Conservation (phyloP, 768 basidiomycete genomes). For the Calocera viscosa region DNA sequence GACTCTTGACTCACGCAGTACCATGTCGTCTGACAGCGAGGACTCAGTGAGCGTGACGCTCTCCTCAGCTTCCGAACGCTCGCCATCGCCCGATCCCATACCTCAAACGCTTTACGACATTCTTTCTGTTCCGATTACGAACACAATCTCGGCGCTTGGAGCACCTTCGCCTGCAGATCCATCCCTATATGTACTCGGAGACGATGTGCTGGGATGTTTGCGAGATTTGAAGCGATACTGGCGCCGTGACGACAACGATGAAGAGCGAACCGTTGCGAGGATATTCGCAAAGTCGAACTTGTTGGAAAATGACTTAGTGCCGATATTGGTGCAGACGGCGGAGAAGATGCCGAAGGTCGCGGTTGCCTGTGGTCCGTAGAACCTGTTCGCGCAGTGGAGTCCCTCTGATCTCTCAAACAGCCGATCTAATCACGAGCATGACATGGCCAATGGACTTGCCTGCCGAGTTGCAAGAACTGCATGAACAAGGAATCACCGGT, state of each 20-base stretch:
- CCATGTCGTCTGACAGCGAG: slow-evolving; percentile 1
- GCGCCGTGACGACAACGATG: slow-evolving; percentile 93
- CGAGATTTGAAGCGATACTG: slow-evolving; percentile 92
- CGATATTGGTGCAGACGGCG: slow-evolving; percentile 70
- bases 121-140: background rate
- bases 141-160: background rate
- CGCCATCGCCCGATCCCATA: background rate
- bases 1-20: background rate
- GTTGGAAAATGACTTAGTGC: slow-evolving; percentile 73
- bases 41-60: slow-evolving; percentile 7
- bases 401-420: slow-evolving; percentile 17
- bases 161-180: background rate
- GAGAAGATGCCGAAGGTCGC: slow-evolving; percentile 57
- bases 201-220: slow-evolving; percentile 70
- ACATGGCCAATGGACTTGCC: slow-evolving; percentile 98
- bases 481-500: slow-evolving; percentile 55
- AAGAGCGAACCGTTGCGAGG: slow-evolving; percentile 87
- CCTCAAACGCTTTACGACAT: slow-evolving; percentile 2
- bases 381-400: background rate
- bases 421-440: slow-evolving; percentile 89
- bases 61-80: background rate
- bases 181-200: slow-evolving; percentile 55
- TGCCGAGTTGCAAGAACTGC: slow-evolving; percentile 84
- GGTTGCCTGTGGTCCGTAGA: slow-evolving; percentile 44
- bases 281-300: slow-evolving; percentile 84